A percentile compares a stretch with the other conserved stretches of the same genome.
Evolutionary conservation across 768 basidiomycete species (phyloP).

Genomic region (Pseudohyphozyma bogoriensis): DNA sequence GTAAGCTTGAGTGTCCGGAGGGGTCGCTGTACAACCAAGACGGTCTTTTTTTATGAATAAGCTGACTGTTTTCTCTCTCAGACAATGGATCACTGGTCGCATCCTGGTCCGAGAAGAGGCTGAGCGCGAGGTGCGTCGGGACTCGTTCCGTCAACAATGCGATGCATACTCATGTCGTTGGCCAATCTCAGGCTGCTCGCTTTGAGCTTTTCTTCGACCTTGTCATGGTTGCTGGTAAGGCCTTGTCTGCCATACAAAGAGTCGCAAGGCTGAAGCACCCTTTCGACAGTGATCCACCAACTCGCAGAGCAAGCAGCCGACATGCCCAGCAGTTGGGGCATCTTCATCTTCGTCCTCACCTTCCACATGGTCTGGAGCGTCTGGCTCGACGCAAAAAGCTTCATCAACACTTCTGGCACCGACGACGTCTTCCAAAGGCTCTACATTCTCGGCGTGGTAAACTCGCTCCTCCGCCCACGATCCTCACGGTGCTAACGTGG

Average conservation of each 20-base stretch:
- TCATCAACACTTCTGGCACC: slow-evolving; percentile 36
- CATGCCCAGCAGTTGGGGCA: not conserved
- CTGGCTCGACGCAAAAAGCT: slow-evolving; percentile 33
- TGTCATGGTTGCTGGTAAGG: slow-evolving; percentile 38
- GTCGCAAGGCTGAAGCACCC: too few species aligned
- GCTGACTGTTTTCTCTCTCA: too few species aligned
- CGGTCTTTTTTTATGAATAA: too few species aligned
- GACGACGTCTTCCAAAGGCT: slow-evolving; percentile 29
- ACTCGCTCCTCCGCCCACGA: too few species aligned
- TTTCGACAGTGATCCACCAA: slow-evolving; percentile 37
- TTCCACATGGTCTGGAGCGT: slow-evolving; percentile 35
- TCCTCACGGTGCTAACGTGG: too few species aligned
- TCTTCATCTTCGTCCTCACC: slow-evolving; percentile 27
- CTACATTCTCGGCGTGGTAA: slow-evolving; percentile 14
- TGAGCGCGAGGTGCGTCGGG: not conserved
- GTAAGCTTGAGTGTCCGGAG: too few species aligned
- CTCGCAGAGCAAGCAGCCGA: slow-evolving; percentile 37
- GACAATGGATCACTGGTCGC: not conserved
- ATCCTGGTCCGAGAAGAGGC: not conserved
- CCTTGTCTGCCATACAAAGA: too few species aligned
- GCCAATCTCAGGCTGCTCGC: slow-evolving; percentile 14
- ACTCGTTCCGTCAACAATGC: not conserved
- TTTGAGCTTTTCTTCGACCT: slow-evolving; percentile 41
- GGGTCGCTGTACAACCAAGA: too few species aligned
- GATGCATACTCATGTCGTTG: not conserved